These are phyloP conservation scores for Suillus ampliporus DNA, from an alignment of 768 basidiomycete genomes.

Conservation along the genomic window DNA sequence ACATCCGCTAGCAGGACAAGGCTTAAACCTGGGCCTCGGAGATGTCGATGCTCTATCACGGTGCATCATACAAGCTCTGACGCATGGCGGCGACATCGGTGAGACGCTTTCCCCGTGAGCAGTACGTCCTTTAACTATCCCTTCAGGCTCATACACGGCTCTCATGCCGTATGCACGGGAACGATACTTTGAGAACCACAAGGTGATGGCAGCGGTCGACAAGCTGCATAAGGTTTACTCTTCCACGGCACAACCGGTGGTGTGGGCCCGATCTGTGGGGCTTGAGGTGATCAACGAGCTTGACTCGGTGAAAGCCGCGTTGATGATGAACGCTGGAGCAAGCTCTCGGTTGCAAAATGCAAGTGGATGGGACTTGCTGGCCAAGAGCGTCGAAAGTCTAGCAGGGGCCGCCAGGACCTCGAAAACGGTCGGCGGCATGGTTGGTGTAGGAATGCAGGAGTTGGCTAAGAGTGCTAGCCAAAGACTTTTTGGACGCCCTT, in stretches of 20 bases:
- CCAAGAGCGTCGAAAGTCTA: conserved; percentile 53
- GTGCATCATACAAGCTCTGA: conserved; percentile 62
- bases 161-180: conserved; percentile 79
- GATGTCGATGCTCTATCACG: conserved; percentile 79
- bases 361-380: conserved; percentile 37
- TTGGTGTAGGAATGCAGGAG: conserved; percentile 37
- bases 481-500: background rate
- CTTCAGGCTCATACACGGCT: conserved; percentile 72
- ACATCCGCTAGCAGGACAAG: conserved; percentile 96
- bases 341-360: conserved; percentile 25
- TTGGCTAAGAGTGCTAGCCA: conserved; percentile 23
- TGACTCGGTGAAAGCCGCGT: conserved; percentile 75
- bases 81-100: conserved; percentile 85
- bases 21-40: conserved; percentile 90
- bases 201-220: conserved; percentile 82
- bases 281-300: conserved; percentile 92
- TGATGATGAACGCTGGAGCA: conserved; percentile 84
- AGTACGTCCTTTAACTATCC: background rate
- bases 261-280: conserved; percentile 88
- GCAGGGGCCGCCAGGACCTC: conserved; percentile 41
- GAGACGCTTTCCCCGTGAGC: conserved; percentile 26
- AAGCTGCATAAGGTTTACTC: conserved; percentile 90
- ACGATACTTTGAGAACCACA: conserved; percentile 88
- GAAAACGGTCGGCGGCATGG: conserved; percentile 33
- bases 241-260: conserved; percentile 66